Evolutionary conservation across 768 basidiomycete species (phyloP).

Genomic region (Tephrocybe sp.): DNA sequence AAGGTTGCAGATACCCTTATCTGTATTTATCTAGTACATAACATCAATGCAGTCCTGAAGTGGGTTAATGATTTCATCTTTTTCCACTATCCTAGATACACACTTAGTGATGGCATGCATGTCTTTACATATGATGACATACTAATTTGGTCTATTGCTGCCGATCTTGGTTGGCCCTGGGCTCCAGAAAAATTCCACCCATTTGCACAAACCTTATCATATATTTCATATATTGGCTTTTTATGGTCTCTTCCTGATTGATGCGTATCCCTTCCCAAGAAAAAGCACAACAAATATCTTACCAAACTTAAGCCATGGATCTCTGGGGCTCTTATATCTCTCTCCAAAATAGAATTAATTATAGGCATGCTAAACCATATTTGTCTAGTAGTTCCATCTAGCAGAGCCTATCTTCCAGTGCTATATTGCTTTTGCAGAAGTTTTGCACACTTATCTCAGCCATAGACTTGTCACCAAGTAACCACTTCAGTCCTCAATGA

Average conservation of each 20-base stretch:
- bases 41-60: constrained; percentile 23
- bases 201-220: constrained; percentile 23
- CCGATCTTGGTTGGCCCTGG: constrained; percentile 34
- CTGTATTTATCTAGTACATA: constrained; percentile 15
- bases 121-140: constrained; percentile 21
- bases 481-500: constrained; percentile 16
- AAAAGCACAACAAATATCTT: constrained; percentile 31
- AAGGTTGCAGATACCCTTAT: constrained; percentile 29
- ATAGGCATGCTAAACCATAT: constrained; percentile 37
- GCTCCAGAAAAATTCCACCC: constrained; percentile 26
- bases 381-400: constrained; percentile 28
- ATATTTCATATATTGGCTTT: constrained; percentile 38
- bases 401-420: constrained; percentile 26
- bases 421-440: constrained; percentile 26
- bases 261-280: constrained; percentile 27
- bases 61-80: constrained; percentile 39
- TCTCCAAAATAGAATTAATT: constrained; percentile 23
- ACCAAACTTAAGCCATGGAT: constrained; percentile 22
- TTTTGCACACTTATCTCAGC: constrained; percentile 18
- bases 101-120: not conserved
- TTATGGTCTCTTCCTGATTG: constrained; percentile 29
- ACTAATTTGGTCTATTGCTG: constrained; percentile 23
- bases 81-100: constrained; percentile 20
- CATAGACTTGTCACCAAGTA: constrained; percentile 14
- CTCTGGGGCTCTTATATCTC: constrained; percentile 2